Evolutionary conservation across 306 rosid species (phyloP).

Genomic region (Erythrophleum fordii): DNA sequence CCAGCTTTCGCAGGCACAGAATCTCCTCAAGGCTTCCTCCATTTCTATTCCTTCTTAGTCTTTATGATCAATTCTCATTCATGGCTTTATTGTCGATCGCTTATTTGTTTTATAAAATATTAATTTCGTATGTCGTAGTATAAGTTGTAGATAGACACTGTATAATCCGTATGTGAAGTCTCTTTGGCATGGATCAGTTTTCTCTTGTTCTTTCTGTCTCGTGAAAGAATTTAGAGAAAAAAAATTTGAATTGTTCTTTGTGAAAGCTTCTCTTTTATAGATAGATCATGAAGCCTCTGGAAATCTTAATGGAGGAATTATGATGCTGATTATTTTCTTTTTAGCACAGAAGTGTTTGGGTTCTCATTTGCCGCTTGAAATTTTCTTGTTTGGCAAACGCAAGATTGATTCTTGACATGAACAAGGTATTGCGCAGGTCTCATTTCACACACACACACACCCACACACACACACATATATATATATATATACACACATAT

Average conservation of each 20-base stretch:
- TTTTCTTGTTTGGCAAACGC: not conserved
- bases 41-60: conserved; percentile 38
- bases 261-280: not conserved
- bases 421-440: not conserved
- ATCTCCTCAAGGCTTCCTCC: conserved; percentile 49
- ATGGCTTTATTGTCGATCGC: not conserved
- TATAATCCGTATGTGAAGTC: not conserved
- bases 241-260: not conserved
- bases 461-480: no score
- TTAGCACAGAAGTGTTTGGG: not conserved
- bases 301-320: not conserved
- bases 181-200: not conserved
- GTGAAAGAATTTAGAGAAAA: not conserved
- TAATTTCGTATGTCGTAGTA: not conserved
- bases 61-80: not conserved
- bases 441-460: not conserved
- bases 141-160: not conserved
- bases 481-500: no score
- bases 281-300: not conserved
- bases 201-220: not conserved
- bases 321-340: not conserved
- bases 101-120: not conserved
- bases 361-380: not conserved
- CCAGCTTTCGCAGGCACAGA: conserved; percentile 73
- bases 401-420: not conserved